phyloP scores from a whole-genome alignment of 768 basidiomycete genomes.

The Serendipita vermifera region DNA sequence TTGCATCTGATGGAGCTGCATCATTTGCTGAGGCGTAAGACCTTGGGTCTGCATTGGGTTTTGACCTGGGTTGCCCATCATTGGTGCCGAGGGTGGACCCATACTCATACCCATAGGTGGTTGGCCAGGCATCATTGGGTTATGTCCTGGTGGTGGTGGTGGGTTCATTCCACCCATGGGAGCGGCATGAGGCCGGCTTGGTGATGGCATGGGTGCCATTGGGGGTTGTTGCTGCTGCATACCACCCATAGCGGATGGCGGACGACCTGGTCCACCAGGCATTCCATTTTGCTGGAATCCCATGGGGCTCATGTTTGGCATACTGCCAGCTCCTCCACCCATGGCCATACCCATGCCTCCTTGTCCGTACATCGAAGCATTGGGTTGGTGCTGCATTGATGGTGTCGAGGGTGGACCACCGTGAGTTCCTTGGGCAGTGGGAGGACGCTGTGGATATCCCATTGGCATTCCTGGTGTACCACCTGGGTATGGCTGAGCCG shows the following conservation, averaged over 20 bases:
- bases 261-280: background rate
- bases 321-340: background rate
- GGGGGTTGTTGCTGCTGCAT: too few species aligned
- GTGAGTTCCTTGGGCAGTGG: background rate
- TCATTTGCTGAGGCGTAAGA: constrained; percentile 20
- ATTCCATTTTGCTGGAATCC: background rate
- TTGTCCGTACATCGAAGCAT: too few species aligned
- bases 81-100: background rate
- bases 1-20: constrained; percentile 20
- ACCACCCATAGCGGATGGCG: constrained; percentile 1
- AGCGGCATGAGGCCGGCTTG: too few species aligned
- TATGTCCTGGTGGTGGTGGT: background rate
- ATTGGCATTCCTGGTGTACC: constrained; percentile 9
- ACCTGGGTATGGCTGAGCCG: constrained; percentile 8
- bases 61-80: constrained; percentile 12
- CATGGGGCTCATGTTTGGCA: background rate
- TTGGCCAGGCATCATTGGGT: background rate
- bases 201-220: too few species aligned
- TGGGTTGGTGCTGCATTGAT: constrained; percentile 7
- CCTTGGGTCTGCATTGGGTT: constrained; percentile 18
- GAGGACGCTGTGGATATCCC: background rate
- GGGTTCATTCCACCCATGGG: background rate
- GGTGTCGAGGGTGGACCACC: background rate
- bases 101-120: background rate
- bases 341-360: background rate